Evolutionary conservation across 192 early-diverging fungal genomes (phyloP), one percentile per base, ranked within the genome.

Genomic region (Rhizophagus clarus): DNA sequence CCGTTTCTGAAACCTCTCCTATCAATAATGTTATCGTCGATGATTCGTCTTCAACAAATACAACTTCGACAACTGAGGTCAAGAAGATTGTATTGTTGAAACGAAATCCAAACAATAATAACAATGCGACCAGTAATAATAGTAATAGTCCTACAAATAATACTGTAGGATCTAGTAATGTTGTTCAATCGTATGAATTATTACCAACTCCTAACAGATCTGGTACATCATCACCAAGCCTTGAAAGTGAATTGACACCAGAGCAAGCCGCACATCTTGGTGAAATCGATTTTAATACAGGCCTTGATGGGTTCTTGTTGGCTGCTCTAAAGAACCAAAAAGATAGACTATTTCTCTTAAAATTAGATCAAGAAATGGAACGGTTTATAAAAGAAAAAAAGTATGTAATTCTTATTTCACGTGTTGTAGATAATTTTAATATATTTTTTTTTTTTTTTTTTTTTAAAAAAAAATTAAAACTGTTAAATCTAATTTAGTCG

Each of bases 321-420:
- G 89, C 84, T 45, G 85, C 92, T 31, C 83, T 93, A 22, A 90
- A 83, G 68, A 91, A 90, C 66, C 87, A 87, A 20, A 84, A 88
- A 68, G 92, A 94, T 63, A 84, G 93, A 61, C 76, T 91, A 56
- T 93, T 94, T 73, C 71, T 94, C 47, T 84, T 94, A 22, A 92
- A 91, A 80, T 77, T 92, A 29, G 93, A 94, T 76, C 80, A 87
- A 45, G 89, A 94, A 62, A 85, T 93, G 71, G 86, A 87, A 77
- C 82, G 47, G 29, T 92, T 94, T 79, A 86, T 92, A 28, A 86
- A 87, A 60, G 86, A 91, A 34, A 72, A 85, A 67, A 83, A 83
- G 92, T 92, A 86, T 82, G 75, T 78, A 68, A 29, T 45, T 70
- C 11, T 60, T 42, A 14, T 47, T 61, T 66, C 42, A 29, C 26